These are phyloP conservation scores for Ophiorrhiza pumila DNA, from an alignment of 257 asterid species.

Conservation along the genomic window DNA sequence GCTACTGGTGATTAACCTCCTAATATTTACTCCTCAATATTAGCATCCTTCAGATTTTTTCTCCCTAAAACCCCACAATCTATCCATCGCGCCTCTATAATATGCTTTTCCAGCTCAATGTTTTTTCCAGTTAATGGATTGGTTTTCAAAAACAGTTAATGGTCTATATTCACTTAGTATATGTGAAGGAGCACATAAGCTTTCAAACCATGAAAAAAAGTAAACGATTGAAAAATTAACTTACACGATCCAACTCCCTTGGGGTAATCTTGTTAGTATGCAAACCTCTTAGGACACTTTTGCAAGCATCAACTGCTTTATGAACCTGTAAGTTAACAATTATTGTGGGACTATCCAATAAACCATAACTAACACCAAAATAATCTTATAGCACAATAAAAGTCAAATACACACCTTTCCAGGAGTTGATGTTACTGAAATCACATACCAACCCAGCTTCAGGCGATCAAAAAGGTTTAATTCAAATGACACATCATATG, in stretches of 20 bases:
- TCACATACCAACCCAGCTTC: constrained; percentile 98
- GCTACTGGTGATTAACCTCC: no score
- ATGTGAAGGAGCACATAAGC: not conserved
- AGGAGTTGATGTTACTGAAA: constrained; percentile 97
- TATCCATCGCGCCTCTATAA: not conserved
- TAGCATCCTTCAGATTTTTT: not conserved
- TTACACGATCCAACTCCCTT: constrained; percentile 96
- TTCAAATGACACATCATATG: constrained; percentile 96
- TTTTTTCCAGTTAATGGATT: not conserved
- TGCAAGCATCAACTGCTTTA: constrained; percentile 99
- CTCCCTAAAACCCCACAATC: not conserved
- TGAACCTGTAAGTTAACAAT: constrained; percentile 61
- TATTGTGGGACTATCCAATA: constrained; percentile 19
- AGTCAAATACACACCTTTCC: constrained; percentile 58
- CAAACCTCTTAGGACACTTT: constrained; percentile 89
- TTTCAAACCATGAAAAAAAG: constrained; percentile 5
- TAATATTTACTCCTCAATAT: not conserved
- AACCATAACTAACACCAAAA: constrained; percentile 16
- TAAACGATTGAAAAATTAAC: constrained; percentile 32
- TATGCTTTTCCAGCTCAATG: not conserved
- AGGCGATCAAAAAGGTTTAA: constrained; percentile 93
- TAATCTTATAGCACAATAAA: not conserved
- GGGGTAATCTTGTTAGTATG: constrained; percentile 69
- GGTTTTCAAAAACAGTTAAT: not conserved
- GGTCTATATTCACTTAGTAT: not conserved